phyloP scores from a whole-genome alignment of 2,329 filamentous ascomycete genomes.

The Colletotrichum eleusines region DNA sequence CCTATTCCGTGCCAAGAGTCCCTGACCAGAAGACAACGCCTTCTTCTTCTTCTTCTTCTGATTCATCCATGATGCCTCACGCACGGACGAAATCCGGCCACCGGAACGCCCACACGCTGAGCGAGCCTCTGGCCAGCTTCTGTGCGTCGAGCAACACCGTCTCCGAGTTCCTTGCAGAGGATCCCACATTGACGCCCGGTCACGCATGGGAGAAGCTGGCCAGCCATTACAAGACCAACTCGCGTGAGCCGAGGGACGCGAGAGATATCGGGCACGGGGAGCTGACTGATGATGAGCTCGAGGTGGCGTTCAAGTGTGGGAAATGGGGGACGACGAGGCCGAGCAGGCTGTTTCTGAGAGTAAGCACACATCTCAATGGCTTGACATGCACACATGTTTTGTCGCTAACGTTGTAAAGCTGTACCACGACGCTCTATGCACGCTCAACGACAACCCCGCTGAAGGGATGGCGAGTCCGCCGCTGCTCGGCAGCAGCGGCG shows the following conservation, averaged over 20 bases:
- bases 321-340: constrained; percentile 74
- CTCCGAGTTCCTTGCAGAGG: not conserved
- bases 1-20: constrained; percentile 16
- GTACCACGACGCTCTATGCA: not conserved
- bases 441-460: constrained; percentile 37
- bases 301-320: constrained; percentile 53
- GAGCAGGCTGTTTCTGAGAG: constrained; percentile 75
- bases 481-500: constrained; percentile 67
- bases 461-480: constrained; percentile 65
- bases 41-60: not conserved
- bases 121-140: not conserved
- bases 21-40: not conserved
- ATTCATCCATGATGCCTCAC: not conserved
- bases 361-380: constrained; percentile 47
- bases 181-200: not conserved
- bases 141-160: not conserved
- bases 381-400: not conserved
- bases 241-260: not conserved
- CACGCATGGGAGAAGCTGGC: not conserved
- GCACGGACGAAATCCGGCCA: not conserved
- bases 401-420: not conserved
- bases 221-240: not conserved
- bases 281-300: constrained; percentile 2
- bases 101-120: not conserved
- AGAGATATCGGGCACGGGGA: not conserved